Conservation (phyloP, 139 green algal genomes). For the Helicosporidium sp. region DNA sequence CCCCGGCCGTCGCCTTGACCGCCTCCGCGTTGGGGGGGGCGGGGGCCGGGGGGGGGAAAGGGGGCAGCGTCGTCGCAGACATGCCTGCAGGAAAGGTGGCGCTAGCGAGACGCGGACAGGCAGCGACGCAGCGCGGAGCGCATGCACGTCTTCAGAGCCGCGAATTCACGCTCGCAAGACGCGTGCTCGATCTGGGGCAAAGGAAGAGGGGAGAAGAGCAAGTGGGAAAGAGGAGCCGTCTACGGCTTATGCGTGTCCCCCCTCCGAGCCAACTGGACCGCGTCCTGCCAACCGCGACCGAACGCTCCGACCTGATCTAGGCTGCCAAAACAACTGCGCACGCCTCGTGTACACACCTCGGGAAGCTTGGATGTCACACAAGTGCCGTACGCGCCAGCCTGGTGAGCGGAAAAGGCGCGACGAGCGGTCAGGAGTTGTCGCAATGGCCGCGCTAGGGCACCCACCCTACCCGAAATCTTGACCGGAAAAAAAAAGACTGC, state of each 20-base stretch:
- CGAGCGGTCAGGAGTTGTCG: neutral
- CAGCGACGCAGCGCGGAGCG: conserved; percentile 3
- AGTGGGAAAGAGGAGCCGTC: neutral
- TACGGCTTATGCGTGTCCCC: neutral
- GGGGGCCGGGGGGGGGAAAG: too few relatives aligned
- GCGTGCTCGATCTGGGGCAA: conserved; percentile 15
- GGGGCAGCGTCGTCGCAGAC: too few relatives aligned
- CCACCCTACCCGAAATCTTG: neutral
- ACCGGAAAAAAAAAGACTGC: neutral
- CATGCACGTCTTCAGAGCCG: conserved; percentile 10
- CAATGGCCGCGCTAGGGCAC: too few relatives aligned
- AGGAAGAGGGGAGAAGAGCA: neutral
- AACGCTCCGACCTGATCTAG: neutral
- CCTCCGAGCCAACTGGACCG: neutral
- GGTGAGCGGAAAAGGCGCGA: too few relatives aligned
- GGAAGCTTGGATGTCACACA: conserved; percentile 12
- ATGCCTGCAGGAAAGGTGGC: too few relatives aligned
- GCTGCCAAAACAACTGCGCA: neutral
- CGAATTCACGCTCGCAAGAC: conserved; percentile 16
- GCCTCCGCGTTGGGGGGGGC: too few relatives aligned
- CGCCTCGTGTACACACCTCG: conserved; percentile 11
- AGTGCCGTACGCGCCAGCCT: conserved; percentile 12
- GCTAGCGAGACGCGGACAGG: neutral
- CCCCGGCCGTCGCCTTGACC: too few relatives aligned
- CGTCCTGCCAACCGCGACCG: neutral